phyloP scores from a whole-genome alignment of 352 stramenopile species.

The Blastocystis sp. region DNA sequence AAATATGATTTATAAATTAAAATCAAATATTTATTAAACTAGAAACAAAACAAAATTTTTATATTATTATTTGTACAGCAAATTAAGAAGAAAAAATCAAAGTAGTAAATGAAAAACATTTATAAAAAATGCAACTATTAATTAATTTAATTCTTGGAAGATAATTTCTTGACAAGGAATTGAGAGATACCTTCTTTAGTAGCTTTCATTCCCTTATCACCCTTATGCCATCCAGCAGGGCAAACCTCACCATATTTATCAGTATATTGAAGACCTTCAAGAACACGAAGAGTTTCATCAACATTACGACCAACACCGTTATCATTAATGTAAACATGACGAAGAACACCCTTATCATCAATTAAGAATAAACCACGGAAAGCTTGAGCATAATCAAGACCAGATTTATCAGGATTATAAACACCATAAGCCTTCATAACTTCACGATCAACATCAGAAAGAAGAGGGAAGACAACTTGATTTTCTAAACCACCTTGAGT shows the following conservation, averaged over 20 bases:
- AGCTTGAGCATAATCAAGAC: constrained; percentile 35
- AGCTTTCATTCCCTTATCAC: constrained; percentile 11
- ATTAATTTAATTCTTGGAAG: too few relatives aligned
- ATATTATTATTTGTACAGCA: too few relatives aligned
- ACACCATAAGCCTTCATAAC: constrained; percentile 37
- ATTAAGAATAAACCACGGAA: constrained; percentile 37
- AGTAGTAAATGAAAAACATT: too few relatives aligned
- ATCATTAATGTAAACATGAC: constrained; percentile 35
- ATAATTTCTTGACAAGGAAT: constrained; percentile 29
- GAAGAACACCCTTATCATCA: constrained; percentile 16
- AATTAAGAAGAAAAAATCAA: too few relatives aligned
- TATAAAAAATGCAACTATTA: too few relatives aligned
- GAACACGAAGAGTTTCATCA: constrained; percentile 30
- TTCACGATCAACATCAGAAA: constrained; percentile 17
- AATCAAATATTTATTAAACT: too few relatives aligned
- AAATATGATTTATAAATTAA: too few relatives aligned
- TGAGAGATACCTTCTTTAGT: constrained; percentile 15
- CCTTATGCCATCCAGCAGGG: constrained; percentile 33
- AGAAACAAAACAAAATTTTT: too few relatives aligned
- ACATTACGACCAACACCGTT: constrained; percentile 34
- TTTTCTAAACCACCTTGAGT: constrained; percentile 15
- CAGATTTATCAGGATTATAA: constrained; percentile 25
- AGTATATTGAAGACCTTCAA: constrained; percentile 33
- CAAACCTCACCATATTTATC: constrained; percentile 29
- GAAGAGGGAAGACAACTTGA: constrained; percentile 23